Evolutionary conservation across 768 basidiomycete species (phyloP).

Genomic region (Suillus fuscotomentosus): DNA sequence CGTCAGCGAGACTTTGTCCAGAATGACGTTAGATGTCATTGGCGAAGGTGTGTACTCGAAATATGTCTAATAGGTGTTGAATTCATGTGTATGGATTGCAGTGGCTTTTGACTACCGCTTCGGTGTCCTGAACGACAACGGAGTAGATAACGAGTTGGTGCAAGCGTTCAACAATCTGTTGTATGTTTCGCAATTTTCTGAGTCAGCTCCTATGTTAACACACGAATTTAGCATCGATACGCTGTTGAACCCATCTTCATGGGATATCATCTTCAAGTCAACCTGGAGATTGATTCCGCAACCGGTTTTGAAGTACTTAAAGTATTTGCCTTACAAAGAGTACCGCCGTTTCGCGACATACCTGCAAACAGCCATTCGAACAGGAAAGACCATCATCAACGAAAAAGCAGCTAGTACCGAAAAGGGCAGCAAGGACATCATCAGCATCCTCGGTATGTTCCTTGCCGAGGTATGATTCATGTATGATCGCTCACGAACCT

Average conservation of each 20-base stretch:
- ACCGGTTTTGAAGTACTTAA: conserved; percentile 20
- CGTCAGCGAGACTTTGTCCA: conserved; percentile 18
- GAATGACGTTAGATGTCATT: conserved; percentile 28
- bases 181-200: conserved; percentile 4
- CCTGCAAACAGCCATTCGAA: conserved; percentile 18
- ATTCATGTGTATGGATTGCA: conserved; percentile 2
- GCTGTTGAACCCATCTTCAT: conserved; percentile 18
- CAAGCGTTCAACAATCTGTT: conserved; percentile 17
- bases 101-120: conserved; percentile 25
- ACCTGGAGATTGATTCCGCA: conserved; percentile 29
- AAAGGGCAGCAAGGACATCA: conserved; percentile 29
- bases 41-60: conserved; percentile 20
- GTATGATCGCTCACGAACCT: neutral
- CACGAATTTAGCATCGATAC: conserved; percentile 20
- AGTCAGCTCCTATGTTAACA: neutral
- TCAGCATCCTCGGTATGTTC: conserved; percentile 31
- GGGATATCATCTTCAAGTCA: conserved; percentile 23
- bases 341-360: conserved; percentile 28
- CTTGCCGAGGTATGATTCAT: neutral
- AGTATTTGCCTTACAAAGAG: conserved; percentile 28
- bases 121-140: conserved; percentile 15
- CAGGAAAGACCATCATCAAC: conserved; percentile 21
- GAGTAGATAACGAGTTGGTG: conserved; percentile 12
- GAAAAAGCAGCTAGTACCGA: conserved; percentile 18
- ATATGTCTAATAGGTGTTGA: neutral